Percentiles rank a stretch among this genome's conserved stretches.
These are phyloP conservation scores for Fagus crenata DNA, from an alignment of 306 rosid genomes.

Conservation along the genomic window DNA sequence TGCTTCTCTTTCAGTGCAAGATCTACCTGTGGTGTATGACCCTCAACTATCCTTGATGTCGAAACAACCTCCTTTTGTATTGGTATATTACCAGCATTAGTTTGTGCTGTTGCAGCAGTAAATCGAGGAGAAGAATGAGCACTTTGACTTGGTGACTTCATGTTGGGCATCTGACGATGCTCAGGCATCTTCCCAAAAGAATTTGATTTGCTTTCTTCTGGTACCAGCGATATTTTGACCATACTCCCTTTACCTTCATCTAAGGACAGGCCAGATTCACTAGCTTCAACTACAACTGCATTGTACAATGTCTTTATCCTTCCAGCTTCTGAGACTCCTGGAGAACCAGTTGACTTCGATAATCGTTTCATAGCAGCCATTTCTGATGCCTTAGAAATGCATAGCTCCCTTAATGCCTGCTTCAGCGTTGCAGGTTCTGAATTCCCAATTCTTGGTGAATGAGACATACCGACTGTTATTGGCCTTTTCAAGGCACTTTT, in stretches of 20 bases:
- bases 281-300: slow-evolving; percentile 65
- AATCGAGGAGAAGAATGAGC: slow-evolving; percentile 45
- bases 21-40: slow-evolving; percentile 39
- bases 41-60: slow-evolving; percentile 42
- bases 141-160: slow-evolving; percentile 41
- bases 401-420: slow-evolving; percentile 90
- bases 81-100: slow-evolving; percentile 17
- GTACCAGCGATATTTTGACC: slow-evolving; percentile 52
- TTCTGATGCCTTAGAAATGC: slow-evolving; percentile 95
- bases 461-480: slow-evolving; percentile 56
- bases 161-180: slow-evolving; percentile 38
- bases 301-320: slow-evolving; percentile 84
- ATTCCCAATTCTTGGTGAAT: slow-evolving; percentile 62
- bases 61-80: slow-evolving; percentile 34
- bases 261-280: slow-evolving; percentile 40
- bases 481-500: slow-evolving; percentile 75
- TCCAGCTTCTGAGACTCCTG: slow-evolving; percentile 80
- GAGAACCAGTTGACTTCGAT: slow-evolving; percentile 67
- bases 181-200: slow-evolving; percentile 36
- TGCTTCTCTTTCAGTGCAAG: slow-evolving; percentile 43
- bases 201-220: slow-evolving; percentile 55
- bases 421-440: slow-evolving; percentile 72
- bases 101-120: slow-evolving; percentile 34
- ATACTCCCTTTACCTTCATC: slow-evolving; percentile 41
- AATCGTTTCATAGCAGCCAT: slow-evolving; percentile 90